Evolutionary conservation across 1,284 basidiomycete species (phyloP), one percentile per base, ranked within the genome.

Genomic region (Blastosporella zonata): DNA sequence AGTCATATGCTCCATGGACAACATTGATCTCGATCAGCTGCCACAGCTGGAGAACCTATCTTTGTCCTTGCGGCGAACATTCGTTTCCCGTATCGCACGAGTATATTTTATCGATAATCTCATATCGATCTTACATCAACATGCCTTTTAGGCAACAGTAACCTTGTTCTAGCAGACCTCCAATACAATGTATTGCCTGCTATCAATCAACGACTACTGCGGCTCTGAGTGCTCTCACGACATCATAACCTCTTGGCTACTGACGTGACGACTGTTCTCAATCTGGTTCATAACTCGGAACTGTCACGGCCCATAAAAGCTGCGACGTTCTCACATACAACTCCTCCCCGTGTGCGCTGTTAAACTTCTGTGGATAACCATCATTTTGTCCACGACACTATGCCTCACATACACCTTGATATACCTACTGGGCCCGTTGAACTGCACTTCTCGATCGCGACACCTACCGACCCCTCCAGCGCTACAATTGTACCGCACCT

Each of bases 401-500:
- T 51, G 50, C 50, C 50, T 8, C 12, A 43, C 50, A n/a, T 51
- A 13, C 46, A 48, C 23, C 22, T 51, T 5, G 36, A 50, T 21
- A 50, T 42, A 29, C 47, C 50, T 5, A 40, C 47, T 13, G 46
- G 42, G n/a, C 28, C 47, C 31, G 18, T 52, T 18, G 43, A 48
- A 8, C 22, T 52, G 3, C 29, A 52, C 28, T 52, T 49, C 21
- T 49, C 42, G 2, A 52, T 52, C 15, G 46, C 50, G 8, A 52
- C 50, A 20, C 50, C 50, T 15, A 41, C 50, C 10, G 33, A 40
- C 17, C 50, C 46, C 18, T 52, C 33, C 3, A 52, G 46, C 25
- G 4, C 38, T 23, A 40, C 36, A 17, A 49, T 52, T 18, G 47
- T 41, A 21, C 37, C 41, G 6, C 46, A 52, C 18, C 33, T 52